Evolutionary conservation across 2,329 filamentous ascomycete species (phyloP), one percentile per base, ranked within the genome.

Genomic region (Claviceps maximensis): DNA sequence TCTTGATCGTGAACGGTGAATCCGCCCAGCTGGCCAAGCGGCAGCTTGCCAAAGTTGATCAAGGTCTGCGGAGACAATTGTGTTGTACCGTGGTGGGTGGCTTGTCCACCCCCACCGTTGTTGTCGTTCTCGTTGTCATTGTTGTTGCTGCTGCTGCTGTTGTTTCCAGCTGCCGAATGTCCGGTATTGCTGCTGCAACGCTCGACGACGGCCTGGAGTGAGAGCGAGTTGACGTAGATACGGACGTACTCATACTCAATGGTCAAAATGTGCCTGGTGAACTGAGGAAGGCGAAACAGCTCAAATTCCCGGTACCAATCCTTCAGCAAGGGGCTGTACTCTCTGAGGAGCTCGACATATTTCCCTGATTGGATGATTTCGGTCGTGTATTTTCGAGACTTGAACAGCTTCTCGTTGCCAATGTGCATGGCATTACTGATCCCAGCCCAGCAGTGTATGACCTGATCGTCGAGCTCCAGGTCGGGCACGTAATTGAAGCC

Each of bases 171-270:
- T 15, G 69, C 65, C n/a, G 67, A 69, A 54, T 74, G 73, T 12
- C 71, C 72, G 21, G 83, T 82, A 58, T 90, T 86, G 56, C 79
- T 89, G 7, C 89, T 91, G 69, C 88, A 95, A 55, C 90, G 82
- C 68, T 96, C 91, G 6, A 97, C 89, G 3, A 97, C 89, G 23
- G 93, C 93, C 69, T 98, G 93, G 2, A 98, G 74, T 2, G 90
- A 90, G 2, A 98, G 75, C 1, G 90, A 95, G 67, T 97, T 96
- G 71, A 96, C 80, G 64, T 97, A 97, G 50, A 96, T 86, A 62
- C 91, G 82, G 27, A 91, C 89, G 65, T 96, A 96, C 63, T 97
- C 89, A 63, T 93, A 96, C 71, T 98, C 93, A 58, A 97, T 96
- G 8, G 82, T 85, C 31, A 98, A 74, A 54, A 97, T 90, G 64